Evolutionary conservation across 2,329 filamentous ascomycete species (phyloP), one percentile per base, ranked within the genome.

Genomic region (Aspergillus hiratsukae): DNA sequence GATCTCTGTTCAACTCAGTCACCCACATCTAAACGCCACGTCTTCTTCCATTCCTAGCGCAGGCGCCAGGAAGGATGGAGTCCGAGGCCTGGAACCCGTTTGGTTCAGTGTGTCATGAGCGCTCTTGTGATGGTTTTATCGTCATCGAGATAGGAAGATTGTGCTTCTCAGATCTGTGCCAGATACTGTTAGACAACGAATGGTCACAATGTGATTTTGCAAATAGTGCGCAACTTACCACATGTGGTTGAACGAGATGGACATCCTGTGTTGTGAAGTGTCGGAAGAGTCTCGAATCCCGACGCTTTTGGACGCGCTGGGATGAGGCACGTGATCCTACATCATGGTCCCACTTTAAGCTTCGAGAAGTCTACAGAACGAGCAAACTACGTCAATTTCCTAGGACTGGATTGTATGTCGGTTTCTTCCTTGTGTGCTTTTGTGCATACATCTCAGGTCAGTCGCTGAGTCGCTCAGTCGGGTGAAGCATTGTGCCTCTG

Each of bases 1-100:
- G 76, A 78, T 78, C 67, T 78, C 76, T 78, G 76, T 78, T 78
- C 76, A 69, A 68, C 66, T 76, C 75, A 76, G 69, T 77, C 76
- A 77, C 64, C 54, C 69, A 70, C 65, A 53, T 55, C 55, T 58
- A 52, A 54, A 55, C 56, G 48, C 56, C 53, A 64, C 66, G 65
- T 69, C 70, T 70, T 69, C 72, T 73, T 75, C 74, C 73, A 70
- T 72, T 68, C 58, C 60, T 43, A 28, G 52, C 58, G 37, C 27
- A 53, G 53, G 48, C 37, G 54, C 57, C 54, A 3, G 58, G 55
- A 69, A 70, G 71, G 72, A 75, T 75, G 67, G 68, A 70, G 63
- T 70, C 71, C 69, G 67, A 60, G 56, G 58, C 56, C 63, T 58
- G 56, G 57, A 56, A 49, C 52, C 49, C 51, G 19, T 56, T 51